A percentile compares a stretch with the other conserved stretches of the same genome.
Conservation (phyloP, 1,284 basidiomycete species). For the Cryptococcus sp. region DNA sequence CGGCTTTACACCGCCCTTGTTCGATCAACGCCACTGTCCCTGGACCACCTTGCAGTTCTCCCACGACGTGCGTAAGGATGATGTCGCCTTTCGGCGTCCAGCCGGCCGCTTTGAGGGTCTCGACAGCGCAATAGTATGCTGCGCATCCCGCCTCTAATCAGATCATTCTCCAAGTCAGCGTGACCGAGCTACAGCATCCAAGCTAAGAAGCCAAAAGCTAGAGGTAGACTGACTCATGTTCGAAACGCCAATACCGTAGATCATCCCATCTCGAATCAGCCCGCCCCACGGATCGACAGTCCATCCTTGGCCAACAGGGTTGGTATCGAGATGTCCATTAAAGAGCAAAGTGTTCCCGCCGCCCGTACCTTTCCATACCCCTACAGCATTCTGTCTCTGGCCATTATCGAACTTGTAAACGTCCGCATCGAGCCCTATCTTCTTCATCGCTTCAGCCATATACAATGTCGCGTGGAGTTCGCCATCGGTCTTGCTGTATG, state of each 20-base stretch:
- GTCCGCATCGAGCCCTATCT: constrained; percentile 7
- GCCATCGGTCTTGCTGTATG: constrained; percentile 14
- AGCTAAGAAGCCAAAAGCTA: too few species aligned
- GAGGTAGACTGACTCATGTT: constrained; percentile 16
- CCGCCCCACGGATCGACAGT: constrained; percentile 23
- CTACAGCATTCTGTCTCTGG: constrained; percentile 18
- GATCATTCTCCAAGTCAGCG: neutral
- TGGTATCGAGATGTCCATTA: constrained; percentile 22
- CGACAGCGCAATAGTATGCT: constrained; percentile 20
- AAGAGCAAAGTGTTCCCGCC: constrained; percentile 16
- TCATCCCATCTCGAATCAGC: constrained; percentile 13
- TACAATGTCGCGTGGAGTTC: constrained; percentile 11
- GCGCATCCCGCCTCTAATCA: constrained; percentile 15
- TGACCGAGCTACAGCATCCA: neutral
- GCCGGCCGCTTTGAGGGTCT: constrained; percentile 15
- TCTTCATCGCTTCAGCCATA: constrained; percentile 12
- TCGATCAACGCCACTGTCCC: constrained; percentile 21
- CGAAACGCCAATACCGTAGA: constrained; percentile 22
- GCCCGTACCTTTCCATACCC: constrained; percentile 18
- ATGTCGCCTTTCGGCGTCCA: constrained; percentile 19
- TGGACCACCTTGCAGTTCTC: constrained; percentile 21
- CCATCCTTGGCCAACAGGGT: constrained; percentile 19
- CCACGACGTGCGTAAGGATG: constrained; percentile 17
- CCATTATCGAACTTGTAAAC: constrained; percentile 12
- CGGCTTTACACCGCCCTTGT: constrained; percentile 17